These are phyloP conservation scores for Mortierella sp. DNA, from an alignment of 371 early-diverging fungal genomes.

Conservation along the genomic window DNA sequence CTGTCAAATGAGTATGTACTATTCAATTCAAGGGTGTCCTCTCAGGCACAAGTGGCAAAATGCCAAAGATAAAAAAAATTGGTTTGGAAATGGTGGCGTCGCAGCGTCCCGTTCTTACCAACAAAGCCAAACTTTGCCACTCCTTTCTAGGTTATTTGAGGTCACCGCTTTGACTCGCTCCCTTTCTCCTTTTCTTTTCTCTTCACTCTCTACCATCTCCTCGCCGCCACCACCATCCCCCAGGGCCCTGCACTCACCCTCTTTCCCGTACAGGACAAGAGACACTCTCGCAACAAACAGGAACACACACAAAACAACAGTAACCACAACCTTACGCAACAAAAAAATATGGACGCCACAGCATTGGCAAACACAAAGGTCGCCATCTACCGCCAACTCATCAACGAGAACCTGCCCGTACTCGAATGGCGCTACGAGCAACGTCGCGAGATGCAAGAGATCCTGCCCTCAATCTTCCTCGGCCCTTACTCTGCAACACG, in stretches of 20 bases:
- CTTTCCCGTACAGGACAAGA: conserved; percentile 3
- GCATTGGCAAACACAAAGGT: conserved; percentile 15
- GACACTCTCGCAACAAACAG: neutral
- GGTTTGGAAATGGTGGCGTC: neutral
- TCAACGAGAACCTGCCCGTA: conserved; percentile 50
- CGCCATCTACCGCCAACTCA: conserved; percentile 42
- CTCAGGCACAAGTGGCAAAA: neutral
- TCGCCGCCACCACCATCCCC: neutral
- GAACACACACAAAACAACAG: neutral
- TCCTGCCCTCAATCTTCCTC: conserved; percentile 81
- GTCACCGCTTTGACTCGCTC: neutral
- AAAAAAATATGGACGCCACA: neutral
- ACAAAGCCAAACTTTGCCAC: neutral
- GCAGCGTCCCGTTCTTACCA: neutral
- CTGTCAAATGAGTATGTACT: neutral
- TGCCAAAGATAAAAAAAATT: neutral
- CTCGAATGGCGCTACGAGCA: conserved; percentile 84
- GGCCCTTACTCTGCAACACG: conserved; percentile 86
- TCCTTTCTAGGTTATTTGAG: too few species aligned
- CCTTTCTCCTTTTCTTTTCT: neutral
- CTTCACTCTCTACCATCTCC: conserved; percentile 4
- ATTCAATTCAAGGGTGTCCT: neutral
- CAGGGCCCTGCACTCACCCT: neutral
- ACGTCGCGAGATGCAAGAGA: conserved; percentile 88
- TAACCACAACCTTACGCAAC: neutral